phyloP scores from a whole-genome alignment of 768 basidiomycete genomes.

The Mycena rebaudengoi region DNA sequence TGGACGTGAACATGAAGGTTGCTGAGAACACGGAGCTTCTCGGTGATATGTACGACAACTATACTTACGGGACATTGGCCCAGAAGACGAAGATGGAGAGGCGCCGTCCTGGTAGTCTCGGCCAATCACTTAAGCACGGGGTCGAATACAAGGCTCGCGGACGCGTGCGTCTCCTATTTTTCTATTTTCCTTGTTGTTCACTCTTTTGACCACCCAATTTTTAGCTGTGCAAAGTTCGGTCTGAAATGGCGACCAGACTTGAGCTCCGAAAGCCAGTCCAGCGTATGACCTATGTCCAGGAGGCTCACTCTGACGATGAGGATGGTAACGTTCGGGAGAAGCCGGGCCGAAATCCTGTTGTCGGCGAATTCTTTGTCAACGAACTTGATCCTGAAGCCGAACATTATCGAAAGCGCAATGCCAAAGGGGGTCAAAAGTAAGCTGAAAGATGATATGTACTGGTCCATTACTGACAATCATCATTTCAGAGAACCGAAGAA shows the following conservation, averaged over 20 bases:
- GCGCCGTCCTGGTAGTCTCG: conserved; percentile 5
- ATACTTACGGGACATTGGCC: conserved; percentile 3
- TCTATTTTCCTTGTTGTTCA: neutral
- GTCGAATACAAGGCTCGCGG: conserved; percentile 1
- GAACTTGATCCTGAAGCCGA: conserved; percentile 3
- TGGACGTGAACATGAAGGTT: too few relatives aligned
- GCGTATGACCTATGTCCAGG: conserved; percentile 2
- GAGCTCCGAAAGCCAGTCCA: conserved; percentile 5
- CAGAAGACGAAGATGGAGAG: conserved; percentile 13
- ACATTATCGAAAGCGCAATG: conserved; percentile 7
- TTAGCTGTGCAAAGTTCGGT: neutral
- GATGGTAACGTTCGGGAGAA: neutral
- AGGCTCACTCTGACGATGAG: conserved; percentile 16
- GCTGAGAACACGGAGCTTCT: too few relatives aligned
- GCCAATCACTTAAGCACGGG: neutral
- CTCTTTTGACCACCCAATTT: neutral
- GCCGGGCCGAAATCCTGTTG: conserved; percentile 8
- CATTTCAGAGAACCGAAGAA: neutral
- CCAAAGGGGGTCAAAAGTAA: conserved; percentile 1
- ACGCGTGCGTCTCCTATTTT: neutral
- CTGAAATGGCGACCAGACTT: neutral
- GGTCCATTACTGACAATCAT: neutral
- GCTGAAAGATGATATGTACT: neutral
- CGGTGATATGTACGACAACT: conserved; percentile 21
- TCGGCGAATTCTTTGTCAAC: neutral